Conservation (phyloP, 2,329 filamentous ascomycete genomes). For the Fusarium fracticaudum region DNA sequence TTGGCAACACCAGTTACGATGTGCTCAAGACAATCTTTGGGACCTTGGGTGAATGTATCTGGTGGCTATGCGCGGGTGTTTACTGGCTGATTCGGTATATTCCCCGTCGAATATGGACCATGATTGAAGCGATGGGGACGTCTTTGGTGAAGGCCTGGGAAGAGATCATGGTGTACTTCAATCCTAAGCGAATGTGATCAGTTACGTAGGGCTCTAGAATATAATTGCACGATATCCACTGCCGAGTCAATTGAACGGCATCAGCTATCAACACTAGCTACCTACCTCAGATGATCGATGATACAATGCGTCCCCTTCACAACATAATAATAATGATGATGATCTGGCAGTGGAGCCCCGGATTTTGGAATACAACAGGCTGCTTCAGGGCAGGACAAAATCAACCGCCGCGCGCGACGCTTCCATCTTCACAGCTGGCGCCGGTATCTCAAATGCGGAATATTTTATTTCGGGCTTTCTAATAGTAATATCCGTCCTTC, state of each 20-base stretch:
- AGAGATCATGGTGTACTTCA: conserved; percentile 50
- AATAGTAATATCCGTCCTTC: no score
- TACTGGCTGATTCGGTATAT: conserved; percentile 48
- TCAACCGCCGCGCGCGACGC: neutral
- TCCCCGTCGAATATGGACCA: conserved; percentile 47
- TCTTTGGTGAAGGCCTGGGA: conserved; percentile 46
- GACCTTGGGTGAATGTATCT: conserved; percentile 41
- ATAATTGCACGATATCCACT: neutral
- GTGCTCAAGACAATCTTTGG: conserved; percentile 47
- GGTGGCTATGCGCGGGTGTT: conserved; percentile 34
- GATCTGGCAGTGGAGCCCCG: neutral
- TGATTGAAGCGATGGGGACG: conserved; percentile 44
- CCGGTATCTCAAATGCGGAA: neutral
- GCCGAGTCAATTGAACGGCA: neutral
- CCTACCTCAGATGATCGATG: no score
- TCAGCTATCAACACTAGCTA: no score
- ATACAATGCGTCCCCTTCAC: neutral
- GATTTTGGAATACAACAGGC: neutral
- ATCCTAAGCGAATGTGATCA: conserved; percentile 48
- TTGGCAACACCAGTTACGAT: conserved; percentile 40
- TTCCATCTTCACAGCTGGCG: neutral
- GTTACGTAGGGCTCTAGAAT: neutral
- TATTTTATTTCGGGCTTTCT: no score
- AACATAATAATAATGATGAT: neutral
- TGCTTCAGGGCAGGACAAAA: neutral